A percentile compares a stretch with the other conserved stretches of the same genome.
These are phyloP conservation scores for Monosporascus sp. DNA, from an alignment of 2,329 filamentous ascomycete genomes.

Conservation along the genomic window DNA sequence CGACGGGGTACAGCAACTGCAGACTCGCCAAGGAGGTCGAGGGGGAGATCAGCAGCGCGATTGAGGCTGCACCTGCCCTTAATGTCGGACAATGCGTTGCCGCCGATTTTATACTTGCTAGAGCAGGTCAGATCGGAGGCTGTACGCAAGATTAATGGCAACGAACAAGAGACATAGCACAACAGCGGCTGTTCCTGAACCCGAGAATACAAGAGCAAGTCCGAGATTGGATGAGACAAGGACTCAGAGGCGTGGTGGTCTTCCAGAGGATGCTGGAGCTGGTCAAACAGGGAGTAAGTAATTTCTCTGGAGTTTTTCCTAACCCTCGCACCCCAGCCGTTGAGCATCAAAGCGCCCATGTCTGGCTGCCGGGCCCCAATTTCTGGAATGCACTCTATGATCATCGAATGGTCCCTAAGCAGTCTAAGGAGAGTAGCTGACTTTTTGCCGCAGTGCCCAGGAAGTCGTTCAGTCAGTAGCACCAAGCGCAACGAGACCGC, in stretches of 20 bases:
- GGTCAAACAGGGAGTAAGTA: background rate
- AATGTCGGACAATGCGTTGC: background rate
- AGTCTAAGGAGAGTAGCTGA: no score
- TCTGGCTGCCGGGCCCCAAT: no score
- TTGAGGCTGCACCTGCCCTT: background rate
- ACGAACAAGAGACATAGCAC: background rate
- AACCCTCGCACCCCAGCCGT: no score
- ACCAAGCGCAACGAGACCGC: background rate
- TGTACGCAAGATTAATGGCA: conserved; percentile 1
- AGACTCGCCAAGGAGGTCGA: background rate
- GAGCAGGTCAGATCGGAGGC: background rate
- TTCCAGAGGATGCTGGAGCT: background rate
- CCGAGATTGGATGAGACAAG: background rate
- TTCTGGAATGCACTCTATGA: no score
- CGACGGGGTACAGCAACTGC: background rate
- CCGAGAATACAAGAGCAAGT: background rate
- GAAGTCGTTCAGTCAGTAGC: background rate
- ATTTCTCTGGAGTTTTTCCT: no score
- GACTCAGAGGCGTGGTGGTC: background rate
- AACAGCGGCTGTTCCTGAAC: background rate
- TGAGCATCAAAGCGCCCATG: no score
- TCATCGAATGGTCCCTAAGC: no score
- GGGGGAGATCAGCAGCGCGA: background rate
- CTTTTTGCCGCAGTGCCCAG: background rate
- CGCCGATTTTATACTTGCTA: background rate